These are phyloP conservation scores for Ormosia semicastrata DNA, from an alignment of 306 rosid genomes.

Conservation along the genomic window DNA sequence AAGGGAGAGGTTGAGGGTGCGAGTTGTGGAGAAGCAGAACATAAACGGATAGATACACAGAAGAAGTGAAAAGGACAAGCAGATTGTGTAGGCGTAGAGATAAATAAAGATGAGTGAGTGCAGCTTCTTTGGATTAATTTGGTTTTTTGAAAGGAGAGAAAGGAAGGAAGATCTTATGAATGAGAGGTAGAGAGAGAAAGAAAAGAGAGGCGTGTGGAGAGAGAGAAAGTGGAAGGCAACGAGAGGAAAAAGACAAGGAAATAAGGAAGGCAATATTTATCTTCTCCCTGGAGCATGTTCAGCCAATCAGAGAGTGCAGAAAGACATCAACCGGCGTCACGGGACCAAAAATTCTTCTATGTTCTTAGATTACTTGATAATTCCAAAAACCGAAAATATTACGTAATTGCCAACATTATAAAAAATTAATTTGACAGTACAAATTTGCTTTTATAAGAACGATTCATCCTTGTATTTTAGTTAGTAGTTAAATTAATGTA, in stretches of 20 bases:
- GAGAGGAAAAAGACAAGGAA: neutral
- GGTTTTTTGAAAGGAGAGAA: conserved; percentile 35
- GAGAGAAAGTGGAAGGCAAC: neutral
- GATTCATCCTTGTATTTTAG: too few species aligned
- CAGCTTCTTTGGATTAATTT: conserved; percentile 15
- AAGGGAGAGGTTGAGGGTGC: conserved; percentile 28
- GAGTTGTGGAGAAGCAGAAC: neutral
- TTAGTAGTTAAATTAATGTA: too few species aligned
- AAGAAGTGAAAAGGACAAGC: conserved; percentile 25
- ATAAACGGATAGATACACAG: neutral
- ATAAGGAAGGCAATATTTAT: neutral
- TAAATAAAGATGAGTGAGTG: conserved; percentile 9
- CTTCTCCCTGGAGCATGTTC: neutral
- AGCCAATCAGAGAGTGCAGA: conserved; percentile 28
- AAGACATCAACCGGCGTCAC: conserved; percentile 29
- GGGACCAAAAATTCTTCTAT: neutral
- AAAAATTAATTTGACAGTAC: too few species aligned
- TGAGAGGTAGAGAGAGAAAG: neutral
- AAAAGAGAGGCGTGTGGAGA: neutral
- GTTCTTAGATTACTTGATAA: neutral
- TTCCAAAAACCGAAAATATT: too few species aligned
- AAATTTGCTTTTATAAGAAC: too few species aligned
- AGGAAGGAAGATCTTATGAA: conserved; percentile 51
- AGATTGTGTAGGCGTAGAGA: neutral
- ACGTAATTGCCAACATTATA: too few species aligned